These are phyloP conservation scores for Nakazawaea populi DNA, from an alignment of 805 yeast species.

Conservation along the genomic window DNA sequence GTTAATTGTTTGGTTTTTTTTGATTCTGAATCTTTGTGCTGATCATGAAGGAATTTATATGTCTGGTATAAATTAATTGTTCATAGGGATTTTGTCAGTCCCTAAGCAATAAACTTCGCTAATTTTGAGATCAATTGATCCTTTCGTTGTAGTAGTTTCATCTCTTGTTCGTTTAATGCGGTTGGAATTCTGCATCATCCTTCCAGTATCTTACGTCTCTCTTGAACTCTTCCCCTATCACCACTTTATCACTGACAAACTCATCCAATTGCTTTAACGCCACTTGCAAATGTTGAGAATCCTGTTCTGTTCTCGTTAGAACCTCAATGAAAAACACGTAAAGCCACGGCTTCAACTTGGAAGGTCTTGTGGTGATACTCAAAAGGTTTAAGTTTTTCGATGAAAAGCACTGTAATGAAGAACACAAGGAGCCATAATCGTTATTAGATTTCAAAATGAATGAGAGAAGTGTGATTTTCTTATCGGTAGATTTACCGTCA, in stretches of 20 bases:
- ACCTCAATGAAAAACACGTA: constrained; percentile 79
- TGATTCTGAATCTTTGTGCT: no score
- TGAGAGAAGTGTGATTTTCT: constrained; percentile 48
- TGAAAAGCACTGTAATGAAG: constrained; percentile 54
- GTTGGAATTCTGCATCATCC: constrained; percentile 3
- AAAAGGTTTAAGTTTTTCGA: constrained; percentile 55
- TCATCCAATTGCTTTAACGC: constrained; percentile 38
- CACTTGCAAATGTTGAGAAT: constrained; percentile 19
- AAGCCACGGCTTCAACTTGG: constrained; percentile 63
- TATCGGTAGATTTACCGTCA: constrained; percentile 9
- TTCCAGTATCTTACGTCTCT: constrained; percentile 10
- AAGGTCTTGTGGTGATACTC: constrained; percentile 75
- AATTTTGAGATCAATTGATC: neutral
- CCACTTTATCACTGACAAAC: constrained; percentile 43
- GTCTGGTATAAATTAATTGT: no score
- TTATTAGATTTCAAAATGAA: constrained; percentile 58
- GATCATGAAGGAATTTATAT: no score
- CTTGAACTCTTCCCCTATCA: constrained; percentile 39
- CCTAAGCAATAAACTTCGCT: no score
- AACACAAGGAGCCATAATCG: constrained; percentile 70
- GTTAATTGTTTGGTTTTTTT: neutral
- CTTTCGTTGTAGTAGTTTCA: neutral
- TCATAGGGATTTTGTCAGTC: no score
- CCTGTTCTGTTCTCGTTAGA: constrained; percentile 33
- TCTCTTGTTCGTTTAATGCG: neutral